These are phyloP conservation scores for Termitomyces sp. DNA, from an alignment of 768 basidiomycete genomes.

Conservation along the genomic window DNA sequence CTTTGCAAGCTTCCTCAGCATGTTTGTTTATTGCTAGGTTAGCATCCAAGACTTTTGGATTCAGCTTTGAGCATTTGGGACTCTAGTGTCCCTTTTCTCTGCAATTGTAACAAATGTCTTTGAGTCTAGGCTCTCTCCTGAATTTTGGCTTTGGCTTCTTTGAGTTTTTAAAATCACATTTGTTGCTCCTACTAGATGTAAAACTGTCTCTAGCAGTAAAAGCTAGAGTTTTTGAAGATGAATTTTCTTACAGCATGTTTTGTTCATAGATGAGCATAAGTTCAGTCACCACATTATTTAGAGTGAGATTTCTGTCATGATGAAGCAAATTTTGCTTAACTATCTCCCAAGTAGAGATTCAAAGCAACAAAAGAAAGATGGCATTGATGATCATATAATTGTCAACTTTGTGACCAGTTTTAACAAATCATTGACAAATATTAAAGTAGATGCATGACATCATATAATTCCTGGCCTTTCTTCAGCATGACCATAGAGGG, in stretches of 20 bases:
- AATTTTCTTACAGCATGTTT: background rate
- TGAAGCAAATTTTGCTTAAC: background rate
- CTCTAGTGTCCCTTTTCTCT: background rate
- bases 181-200: background rate
- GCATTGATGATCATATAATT: background rate
- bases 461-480: too few species aligned
- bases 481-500: too few species aligned
- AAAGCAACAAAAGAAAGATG: background rate
- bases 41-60: background rate
- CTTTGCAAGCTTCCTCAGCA: background rate
- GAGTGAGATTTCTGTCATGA: rapidly evolving
- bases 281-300: background rate
- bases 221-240: background rate
- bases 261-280: background rate
- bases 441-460: background rate
- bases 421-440: background rate
- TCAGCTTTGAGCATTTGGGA: background rate
- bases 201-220: background rate
- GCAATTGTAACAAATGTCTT: too few species aligned
- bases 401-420: background rate
- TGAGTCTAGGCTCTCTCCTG: too few species aligned
- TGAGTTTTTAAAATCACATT: background rate
- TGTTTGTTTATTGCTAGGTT: background rate
- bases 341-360: background rate
- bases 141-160: background rate